Base-by-base conservation (phyloP, 495 filamentous ascomycete genomes). In the Hypoxylon perforatum region DNA sequence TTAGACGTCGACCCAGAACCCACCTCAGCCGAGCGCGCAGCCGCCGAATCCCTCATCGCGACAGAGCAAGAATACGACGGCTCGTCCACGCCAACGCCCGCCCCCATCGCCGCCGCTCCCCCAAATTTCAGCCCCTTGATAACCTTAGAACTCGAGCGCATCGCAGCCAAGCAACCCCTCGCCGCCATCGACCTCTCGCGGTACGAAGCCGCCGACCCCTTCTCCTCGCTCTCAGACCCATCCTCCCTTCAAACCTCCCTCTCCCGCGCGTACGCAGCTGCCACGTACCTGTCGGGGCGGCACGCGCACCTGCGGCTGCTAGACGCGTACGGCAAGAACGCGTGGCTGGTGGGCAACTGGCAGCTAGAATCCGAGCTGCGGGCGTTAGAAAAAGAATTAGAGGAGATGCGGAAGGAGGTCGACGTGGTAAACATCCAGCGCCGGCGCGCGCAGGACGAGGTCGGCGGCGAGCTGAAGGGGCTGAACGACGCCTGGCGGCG, bases 321-420 rank as follows among this genome's bases (percentile, higher is more conserved):
- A 9, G 91, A 94, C 67, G 82, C 83, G 61, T 87, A 87, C 78
- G 94, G 93, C 71, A 92, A 91, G 80, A 97, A 96, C 77, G 90
- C 91, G 11, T 97, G 94, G 94, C 79, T 98, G 55, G 82, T 96
- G 10, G 88, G 87, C 6, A 98, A 98, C 77, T 83, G 85, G 60
- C 86, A 92, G 57, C 65, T 93, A 22, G 93, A 97, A 75, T 86
- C 85, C 41, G 83, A 92, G 23, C 79, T 97, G 50, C 81, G 84
- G 14, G 77, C 71, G 3, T 63, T 96, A n/a, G 94, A 97, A 82
- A 83, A 81, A 62, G 93, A 97, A 63, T 79, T 99, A 65, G 89
- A 85, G 15, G 85, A 80, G 25, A 76, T 80, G 21, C 88, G 87
- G 78, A 78, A 80, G 57, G 84, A 88, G 70, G 82, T 90, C 55